A percentile compares a stretch with the other conserved stretches of the same genome.
phyloP scores from a whole-genome alignment of 345 rosid genomes.

The Hirschfeldia incana region DNA sequence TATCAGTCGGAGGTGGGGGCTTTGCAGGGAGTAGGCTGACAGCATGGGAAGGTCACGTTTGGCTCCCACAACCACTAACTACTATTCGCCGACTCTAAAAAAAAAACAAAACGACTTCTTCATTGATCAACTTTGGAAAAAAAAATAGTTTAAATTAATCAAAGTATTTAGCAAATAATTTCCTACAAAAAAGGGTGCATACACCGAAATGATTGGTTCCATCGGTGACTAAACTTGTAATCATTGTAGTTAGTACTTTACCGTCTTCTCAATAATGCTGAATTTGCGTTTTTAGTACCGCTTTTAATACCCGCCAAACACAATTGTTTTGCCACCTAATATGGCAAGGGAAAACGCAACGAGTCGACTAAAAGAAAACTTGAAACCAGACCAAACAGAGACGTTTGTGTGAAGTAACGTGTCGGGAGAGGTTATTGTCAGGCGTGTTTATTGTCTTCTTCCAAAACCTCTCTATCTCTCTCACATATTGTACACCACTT shows the following conservation, averaged over 20 bases:
- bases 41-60: constrained; percentile 5
- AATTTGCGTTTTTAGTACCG: background rate
- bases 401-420: constrained; percentile 33
- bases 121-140: background rate
- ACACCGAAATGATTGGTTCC: constrained; percentile 3
- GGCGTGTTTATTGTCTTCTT: constrained; percentile 17
- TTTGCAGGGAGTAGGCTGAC: constrained; percentile 8
- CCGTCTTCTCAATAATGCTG: background rate
- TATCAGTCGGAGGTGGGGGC: background rate
- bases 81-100: background rate
- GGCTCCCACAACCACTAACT: constrained; percentile 5
- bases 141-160: background rate
- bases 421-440: constrained; percentile 31
- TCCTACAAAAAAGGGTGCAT: background rate
- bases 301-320: background rate
- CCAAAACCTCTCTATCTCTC: background rate
- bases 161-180: background rate
- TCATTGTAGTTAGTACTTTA: background rate
- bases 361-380: background rate
- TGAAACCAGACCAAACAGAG: constrained; percentile 28
- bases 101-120: background rate
- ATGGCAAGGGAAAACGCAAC: background rate
- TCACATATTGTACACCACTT: background rate
- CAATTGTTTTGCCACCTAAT: background rate
- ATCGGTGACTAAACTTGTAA: background rate